Evolutionary conservation across 768 basidiomycete genomes (phyloP), one percentile per base, ranked within the genome.

Genomic region (Rossbeevera mucosa): DNA sequence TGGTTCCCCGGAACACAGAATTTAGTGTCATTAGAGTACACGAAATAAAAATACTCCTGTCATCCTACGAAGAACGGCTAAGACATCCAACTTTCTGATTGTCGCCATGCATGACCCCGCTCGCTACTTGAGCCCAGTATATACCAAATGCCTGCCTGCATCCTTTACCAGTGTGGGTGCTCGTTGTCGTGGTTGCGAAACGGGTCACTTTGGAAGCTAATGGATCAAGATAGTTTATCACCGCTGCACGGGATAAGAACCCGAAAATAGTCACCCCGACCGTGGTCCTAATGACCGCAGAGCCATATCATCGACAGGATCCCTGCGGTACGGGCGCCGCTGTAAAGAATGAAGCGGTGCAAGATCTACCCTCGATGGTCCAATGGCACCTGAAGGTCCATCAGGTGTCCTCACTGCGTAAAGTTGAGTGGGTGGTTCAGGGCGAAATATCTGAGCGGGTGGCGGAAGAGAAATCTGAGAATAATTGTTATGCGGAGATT

Each of bases 271-370:
- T 69, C 69, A 71, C 65, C 64, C 69, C 30, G 69, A 62, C 45
- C 68, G 70, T 44, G 72, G 67, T 33, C 68, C 66, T 42, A 83
- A 69, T 48, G 77, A 64, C 33, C 85, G 74, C 59, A 88, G 63
- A 33, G 79, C 76, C 53, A 74, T 76, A 58, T 88, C 86, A 64
- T 88, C 86, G 25, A 74, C 59, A 22, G 80, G 81, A 50, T 83
- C 75, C 51, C 86, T 76, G 45, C 77, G 73, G 50, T 83, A 86
- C 7, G 80, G 77, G 57, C 80, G 80, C 40, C 82, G 76, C 42
- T 73, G 75, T 50, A 86, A 70, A 18, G 78, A 70, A 48, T 78
- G 71, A 45, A 88, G 72, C 13, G 86, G 84, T 7, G 80, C 82
- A 14, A 88, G 75, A 52, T 75, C 76, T 30, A 74, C 67, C 29